phyloP scores from a whole-genome alignment of 2,329 filamentous ascomycete genomes.

The Peltaster fructicola region DNA sequence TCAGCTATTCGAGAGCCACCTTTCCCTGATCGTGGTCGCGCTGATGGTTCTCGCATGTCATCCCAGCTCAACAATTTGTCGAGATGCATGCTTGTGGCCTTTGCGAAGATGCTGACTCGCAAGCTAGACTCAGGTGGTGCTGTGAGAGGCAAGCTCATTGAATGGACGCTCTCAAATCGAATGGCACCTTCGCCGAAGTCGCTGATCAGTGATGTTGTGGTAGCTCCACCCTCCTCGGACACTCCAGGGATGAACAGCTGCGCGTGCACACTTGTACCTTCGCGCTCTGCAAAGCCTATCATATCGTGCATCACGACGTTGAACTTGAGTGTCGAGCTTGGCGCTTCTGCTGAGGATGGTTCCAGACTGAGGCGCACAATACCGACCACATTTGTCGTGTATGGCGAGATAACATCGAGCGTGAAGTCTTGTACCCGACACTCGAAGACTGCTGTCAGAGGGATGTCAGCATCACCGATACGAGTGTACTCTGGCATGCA shows the following conservation, averaged over 20 bases:
- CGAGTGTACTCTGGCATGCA: conserved; percentile 87
- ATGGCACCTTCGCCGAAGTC: conserved; percentile 88
- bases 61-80: conserved; percentile 98
- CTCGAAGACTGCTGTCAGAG: conserved; percentile 82
- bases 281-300: conserved; percentile 82
- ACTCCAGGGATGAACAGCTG: conserved; percentile 91
- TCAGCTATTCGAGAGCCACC: conserved; percentile 69
- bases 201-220: conserved; percentile 84
- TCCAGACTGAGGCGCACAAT: conserved; percentile 83
- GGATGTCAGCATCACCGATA: conserved; percentile 83
- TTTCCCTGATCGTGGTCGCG: conserved; percentile 27
- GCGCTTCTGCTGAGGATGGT: conserved; percentile 81
- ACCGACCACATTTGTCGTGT: conserved; percentile 77
- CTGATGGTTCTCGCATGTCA: conserved; percentile 70
- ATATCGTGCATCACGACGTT: conserved; percentile 98
- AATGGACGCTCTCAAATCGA: conserved; percentile 93
- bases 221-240: conserved; percentile 73
- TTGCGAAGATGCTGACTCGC: conserved; percentile 79
- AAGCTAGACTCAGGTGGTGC: conserved; percentile 58
- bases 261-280: conserved; percentile 88
- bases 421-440: conserved; percentile 86
- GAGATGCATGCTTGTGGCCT: conserved; percentile 80
- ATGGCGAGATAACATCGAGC: conserved; percentile 78
- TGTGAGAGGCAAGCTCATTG: conserved; percentile 79
- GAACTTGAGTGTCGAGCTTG: conserved; percentile 85